A percentile compares a stretch with the other conserved stretches of the same genome.
These are phyloP conservation scores for Talaromyces sp. DNA, from an alignment of 2,329 filamentous ascomycete genomes.

Conservation along the genomic window DNA sequence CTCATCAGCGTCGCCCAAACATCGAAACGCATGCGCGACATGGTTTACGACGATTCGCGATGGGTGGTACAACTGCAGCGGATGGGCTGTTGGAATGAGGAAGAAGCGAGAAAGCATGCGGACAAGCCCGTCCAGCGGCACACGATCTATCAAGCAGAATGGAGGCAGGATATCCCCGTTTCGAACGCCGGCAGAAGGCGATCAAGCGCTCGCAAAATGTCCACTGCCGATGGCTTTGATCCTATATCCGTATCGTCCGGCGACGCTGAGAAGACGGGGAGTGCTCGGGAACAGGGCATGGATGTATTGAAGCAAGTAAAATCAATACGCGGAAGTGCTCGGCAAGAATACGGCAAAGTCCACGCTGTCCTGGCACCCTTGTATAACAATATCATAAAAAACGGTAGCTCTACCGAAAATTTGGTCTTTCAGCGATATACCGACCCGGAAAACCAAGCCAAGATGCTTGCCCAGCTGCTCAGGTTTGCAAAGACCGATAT, in stretches of 20 bases:
- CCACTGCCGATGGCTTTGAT: constrained; percentile 66
- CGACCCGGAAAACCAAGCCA: constrained; percentile 84
- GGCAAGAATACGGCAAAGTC: constrained; percentile 85
- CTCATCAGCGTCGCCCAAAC: constrained; percentile 79
- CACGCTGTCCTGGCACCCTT: constrained; percentile 85
- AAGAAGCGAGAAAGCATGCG: constrained; percentile 72
- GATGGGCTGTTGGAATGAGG: constrained; percentile 91
- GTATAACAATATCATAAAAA: constrained; percentile 73
- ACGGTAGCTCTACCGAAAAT: constrained; percentile 68
- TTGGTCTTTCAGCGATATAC: constrained; percentile 80
- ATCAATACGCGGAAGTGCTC: constrained; percentile 77
- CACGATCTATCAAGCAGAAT: neutral
- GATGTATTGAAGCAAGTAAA: constrained; percentile 61
- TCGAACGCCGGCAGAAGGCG: neutral
- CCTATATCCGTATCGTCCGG: constrained; percentile 57
- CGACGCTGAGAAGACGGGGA: constrained; percentile 24
- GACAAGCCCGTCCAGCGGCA: constrained; percentile 50
- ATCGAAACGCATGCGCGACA: constrained; percentile 84
- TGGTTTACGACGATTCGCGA: constrained; percentile 96
- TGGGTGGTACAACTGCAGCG: constrained; percentile 83
- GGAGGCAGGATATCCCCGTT: neutral
- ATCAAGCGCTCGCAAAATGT: constrained; percentile 9
- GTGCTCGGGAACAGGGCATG: constrained; percentile 59
- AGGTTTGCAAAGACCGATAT: constrained; percentile 77
- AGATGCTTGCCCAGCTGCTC: constrained; percentile 76